Evolutionary conservation across 1,139 yeast genomes (phyloP).

Genomic region (Pneumocystis carinii): DNA sequence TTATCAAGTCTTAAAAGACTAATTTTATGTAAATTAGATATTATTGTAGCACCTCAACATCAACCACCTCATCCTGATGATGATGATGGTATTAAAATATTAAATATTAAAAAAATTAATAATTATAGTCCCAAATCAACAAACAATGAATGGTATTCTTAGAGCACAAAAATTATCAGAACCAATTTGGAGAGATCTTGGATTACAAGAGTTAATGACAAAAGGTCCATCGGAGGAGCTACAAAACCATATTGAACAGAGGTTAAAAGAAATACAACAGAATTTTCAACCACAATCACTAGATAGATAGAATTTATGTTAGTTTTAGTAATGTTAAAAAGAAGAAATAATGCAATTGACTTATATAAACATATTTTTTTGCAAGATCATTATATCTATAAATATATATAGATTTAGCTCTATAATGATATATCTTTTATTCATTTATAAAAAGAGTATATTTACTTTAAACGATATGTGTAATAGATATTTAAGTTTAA

Average conservation of each 20-base stretch:
- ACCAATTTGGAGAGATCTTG: constrained; percentile 12
- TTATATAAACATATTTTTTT: neutral
- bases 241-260: neutral
- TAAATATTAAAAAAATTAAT: neutral
- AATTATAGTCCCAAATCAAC: constrained; percentile 19
- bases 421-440: neutral
- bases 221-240: neutral
- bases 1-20: neutral
- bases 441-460: neutral
- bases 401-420: neutral
- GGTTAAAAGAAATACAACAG: neutral
- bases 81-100: constrained; percentile 21
- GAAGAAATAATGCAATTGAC: neutral
- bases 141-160: constrained; percentile 14
- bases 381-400: neutral
- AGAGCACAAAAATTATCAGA: constrained; percentile 12
- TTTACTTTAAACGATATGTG: neutral
- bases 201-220: constrained; percentile 2
- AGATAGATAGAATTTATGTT: neutral
- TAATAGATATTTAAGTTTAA: neutral
- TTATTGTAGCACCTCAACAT: constrained; percentile 22
- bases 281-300: neutral
- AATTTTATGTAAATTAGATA: constrained; percentile 4
- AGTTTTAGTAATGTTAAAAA: neutral
- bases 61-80: constrained; percentile 24